These are phyloP conservation scores for Bipolaris oryzae DNA, from an alignment of 2,329 filamentous ascomycete species.

Conservation along the genomic window DNA sequence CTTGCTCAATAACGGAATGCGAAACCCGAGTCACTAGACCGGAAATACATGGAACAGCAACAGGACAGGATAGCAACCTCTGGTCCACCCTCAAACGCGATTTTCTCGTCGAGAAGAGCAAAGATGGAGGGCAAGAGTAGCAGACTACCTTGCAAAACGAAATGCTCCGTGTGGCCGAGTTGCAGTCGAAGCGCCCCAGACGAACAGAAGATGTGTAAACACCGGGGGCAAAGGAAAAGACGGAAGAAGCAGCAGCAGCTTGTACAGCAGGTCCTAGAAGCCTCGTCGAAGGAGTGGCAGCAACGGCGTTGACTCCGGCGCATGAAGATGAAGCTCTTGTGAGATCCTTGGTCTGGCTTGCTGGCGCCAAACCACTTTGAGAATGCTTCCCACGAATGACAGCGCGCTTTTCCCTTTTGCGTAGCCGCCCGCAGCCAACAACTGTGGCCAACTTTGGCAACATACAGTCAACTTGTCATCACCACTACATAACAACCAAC, in stretches of 20 bases:
- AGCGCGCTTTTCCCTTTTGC: constrained; percentile 10
- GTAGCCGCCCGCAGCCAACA: constrained; percentile 1
- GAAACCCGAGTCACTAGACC: constrained; percentile 21
- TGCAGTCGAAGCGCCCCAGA: constrained; percentile 8
- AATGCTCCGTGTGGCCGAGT: constrained; percentile 37
- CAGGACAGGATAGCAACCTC: background rate
- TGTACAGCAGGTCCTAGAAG: constrained; percentile 14
- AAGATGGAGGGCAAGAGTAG: constrained; percentile 21
- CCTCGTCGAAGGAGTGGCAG: constrained; percentile 26
- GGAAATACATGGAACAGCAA: constrained; percentile 21
- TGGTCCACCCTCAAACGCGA: background rate
- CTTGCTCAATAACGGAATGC: constrained; percentile 26
- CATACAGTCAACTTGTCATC: background rate
- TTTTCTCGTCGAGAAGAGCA: constrained; percentile 16
- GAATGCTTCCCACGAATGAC: constrained; percentile 17
- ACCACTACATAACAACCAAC: background rate
- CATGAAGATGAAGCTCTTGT: constrained; percentile 34
- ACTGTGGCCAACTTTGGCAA: background rate
- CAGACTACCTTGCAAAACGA: constrained; percentile 35
- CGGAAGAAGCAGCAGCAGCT: constrained; percentile 1
- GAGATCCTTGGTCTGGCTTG: constrained; percentile 20
- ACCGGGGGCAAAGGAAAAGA: constrained; percentile 8
- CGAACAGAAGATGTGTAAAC: background rate
- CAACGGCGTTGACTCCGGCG: constrained; percentile 24
- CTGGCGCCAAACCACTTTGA: constrained; percentile 18